Base-by-base conservation (phyloP, 208 protist genomes). In the Acanthamoeba lugdunensis region DNA sequence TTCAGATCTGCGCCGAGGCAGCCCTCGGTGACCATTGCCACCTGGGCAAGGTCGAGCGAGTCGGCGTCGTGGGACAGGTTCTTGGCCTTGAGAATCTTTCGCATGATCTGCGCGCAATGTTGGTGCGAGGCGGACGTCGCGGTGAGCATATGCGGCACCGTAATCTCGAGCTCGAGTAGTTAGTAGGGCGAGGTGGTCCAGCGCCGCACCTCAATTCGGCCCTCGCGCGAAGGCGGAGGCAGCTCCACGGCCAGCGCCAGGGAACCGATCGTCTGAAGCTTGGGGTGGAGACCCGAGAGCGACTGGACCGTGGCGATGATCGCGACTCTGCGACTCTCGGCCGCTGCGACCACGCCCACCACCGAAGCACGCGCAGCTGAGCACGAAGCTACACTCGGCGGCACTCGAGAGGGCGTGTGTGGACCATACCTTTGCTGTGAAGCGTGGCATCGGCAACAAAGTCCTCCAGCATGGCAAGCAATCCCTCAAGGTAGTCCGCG, bases 1-100 rank as follows among this genome's bases (percentile, higher is more conserved):
- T 93, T 75, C 6, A 95, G 33, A 87, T 95, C 94, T 11, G 52
- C 45, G 16, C 75, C 82, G 7, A 94, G 56, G 88, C 91, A 95
- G 13, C 94, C 94, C 58, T 95, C 94, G 13, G 93, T 65, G 28
- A 71, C 45, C 3, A 33, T 61, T 13, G 94, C 73, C 14, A 94
- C 92, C 21, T 93, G 71, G 23, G 61, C 41, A 21, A 94, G 79
- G 50, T 87, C 79, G 28, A 87, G 79, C 61, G n/a, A 21, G 18
- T n/a, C n/a, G 11, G 1, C 48, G 28, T 87, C 52, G n/a, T 61
- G 28, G 5, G 21, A 7, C 23, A 87, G 41, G 41, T 23, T 41
- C 33, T 87, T 87, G 37, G 14, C 8, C 23, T n/a, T 23, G 23
- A 87, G 16, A 8, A 87, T 63, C 52, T 63, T 87, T 58, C 28